phyloP scores from a whole-genome alignment of 257 asterid genomes.

The Anisodus tanguticus region DNA sequence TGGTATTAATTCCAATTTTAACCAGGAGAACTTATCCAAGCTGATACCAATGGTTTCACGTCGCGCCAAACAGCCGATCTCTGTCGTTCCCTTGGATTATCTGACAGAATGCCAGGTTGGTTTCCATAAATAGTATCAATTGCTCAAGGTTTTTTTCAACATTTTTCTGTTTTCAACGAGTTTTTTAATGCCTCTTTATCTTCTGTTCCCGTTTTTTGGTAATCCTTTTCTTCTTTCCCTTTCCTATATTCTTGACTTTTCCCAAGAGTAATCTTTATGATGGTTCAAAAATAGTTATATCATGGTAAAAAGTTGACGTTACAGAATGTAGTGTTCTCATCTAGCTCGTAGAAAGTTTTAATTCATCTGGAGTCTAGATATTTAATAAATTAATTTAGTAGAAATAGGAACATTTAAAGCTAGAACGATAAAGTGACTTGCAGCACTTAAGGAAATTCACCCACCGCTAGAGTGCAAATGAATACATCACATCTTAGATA shows the following conservation, averaged over 20 bases:
- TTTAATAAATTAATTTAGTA: background rate
- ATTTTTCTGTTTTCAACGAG: background rate
- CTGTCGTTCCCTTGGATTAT: slow-evolving; percentile 90
- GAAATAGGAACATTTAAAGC: slow-evolving; percentile 6
- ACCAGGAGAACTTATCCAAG: slow-evolving; percentile 74
- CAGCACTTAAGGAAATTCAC: background rate
- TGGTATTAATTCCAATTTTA: slow-evolving; percentile 80
- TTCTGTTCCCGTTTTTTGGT: background rate
- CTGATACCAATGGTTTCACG: slow-evolving; percentile 98
- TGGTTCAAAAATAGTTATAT: background rate
- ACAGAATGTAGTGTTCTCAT: background rate
- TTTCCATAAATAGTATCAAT: slow-evolving; percentile 10
- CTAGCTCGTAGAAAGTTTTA: slow-evolving; percentile 15
- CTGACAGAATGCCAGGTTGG: slow-evolving; percentile 95
- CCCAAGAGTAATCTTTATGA: background rate
- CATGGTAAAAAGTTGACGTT: background rate
- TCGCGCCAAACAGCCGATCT: slow-evolving; percentile 97
- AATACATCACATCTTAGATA: background rate
- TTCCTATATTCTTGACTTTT: background rate
- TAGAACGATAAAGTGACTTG: background rate
- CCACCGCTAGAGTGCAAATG: background rate
- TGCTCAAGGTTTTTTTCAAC: background rate
- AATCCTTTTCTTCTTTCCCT: background rate
- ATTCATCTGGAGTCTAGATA: background rate
- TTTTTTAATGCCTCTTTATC: background rate